A percentile compares a stretch with the other conserved stretches of the same genome.
Evolutionary conservation across 345 rosid species (phyloP).

Genomic region (Corymbia maculata): DNA sequence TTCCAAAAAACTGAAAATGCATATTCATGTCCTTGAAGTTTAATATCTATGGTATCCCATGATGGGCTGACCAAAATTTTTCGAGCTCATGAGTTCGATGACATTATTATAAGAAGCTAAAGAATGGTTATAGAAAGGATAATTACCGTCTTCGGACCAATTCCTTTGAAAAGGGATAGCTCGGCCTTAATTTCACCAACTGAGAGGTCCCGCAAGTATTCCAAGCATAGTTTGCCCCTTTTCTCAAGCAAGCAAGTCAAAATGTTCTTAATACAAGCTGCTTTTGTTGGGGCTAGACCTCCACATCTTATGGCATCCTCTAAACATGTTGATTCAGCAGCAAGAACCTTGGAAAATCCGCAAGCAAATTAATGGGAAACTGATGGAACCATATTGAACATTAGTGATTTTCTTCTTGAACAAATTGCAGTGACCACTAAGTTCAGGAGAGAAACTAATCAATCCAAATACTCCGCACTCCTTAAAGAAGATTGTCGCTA

Average conservation of each 20-base stretch:
- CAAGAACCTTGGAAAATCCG: slow-evolving; percentile 44
- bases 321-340: slow-evolving; percentile 44
- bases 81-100: background rate
- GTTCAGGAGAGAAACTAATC: background rate
- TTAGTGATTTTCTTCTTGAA: background rate
- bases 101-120: background rate
- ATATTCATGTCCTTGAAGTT: background rate
- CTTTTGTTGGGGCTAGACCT: slow-evolving; percentile 80
- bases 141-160: slow-evolving; percentile 80
- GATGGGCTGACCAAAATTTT: background rate
- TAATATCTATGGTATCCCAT: background rate
- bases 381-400: background rate
- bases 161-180: slow-evolving; percentile 71
- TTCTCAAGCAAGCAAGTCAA: slow-evolving; percentile 44
- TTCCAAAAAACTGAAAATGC: background rate
- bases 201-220: slow-evolving; percentile 53
- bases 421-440: background rate
- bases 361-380: background rate
- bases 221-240: slow-evolving; percentile 69
- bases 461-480: background rate
- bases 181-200: slow-evolving; percentile 64
- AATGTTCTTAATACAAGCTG: slow-evolving; percentile 67
- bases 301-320: slow-evolving; percentile 83
- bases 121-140: background rate
- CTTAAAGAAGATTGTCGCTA: background rate